Evolutionary conservation across 2,329 filamentous ascomycete genomes (phyloP).

Genomic region (Mycosphaerella arachidis): DNA sequence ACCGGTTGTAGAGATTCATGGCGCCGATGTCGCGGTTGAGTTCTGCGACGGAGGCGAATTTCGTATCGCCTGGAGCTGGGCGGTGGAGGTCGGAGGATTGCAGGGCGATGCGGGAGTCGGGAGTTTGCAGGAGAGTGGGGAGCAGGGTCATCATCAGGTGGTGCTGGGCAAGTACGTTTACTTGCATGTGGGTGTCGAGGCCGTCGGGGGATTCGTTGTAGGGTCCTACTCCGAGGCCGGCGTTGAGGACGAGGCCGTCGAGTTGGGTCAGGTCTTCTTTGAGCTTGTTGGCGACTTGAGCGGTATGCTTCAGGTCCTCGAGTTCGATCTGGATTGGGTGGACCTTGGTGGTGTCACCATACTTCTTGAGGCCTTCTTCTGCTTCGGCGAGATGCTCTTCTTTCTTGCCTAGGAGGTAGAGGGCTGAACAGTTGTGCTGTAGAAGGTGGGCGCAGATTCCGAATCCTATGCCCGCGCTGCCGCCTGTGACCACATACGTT

Average conservation of each 20-base stretch:
- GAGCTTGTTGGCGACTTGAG: constrained; percentile 42
- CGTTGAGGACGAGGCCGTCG: constrained; percentile 42
- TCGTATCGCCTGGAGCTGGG: constrained; percentile 34
- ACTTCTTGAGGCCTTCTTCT: constrained; percentile 42
- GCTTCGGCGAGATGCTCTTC: constrained; percentile 42
- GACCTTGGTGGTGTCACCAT: constrained; percentile 42
- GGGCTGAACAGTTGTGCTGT: constrained; percentile 45
- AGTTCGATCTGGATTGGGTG: constrained; percentile 41
- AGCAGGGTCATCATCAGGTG: constrained; percentile 41
- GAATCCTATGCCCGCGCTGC: constrained; percentile 32
- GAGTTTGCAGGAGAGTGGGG: constrained; percentile 38
- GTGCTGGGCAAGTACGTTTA: constrained; percentile 33
- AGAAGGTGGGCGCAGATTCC: constrained; percentile 52
- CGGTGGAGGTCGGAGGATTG: constrained; percentile 50
- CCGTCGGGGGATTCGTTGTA: constrained; percentile 48
- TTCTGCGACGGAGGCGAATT: constrained; percentile 44
- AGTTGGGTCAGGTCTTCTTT: constrained; percentile 39
- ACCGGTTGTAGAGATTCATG: constrained; percentile 46
- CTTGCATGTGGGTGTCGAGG: constrained; percentile 31
- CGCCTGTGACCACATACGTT: constrained; percentile 43
- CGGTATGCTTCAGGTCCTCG: constrained; percentile 28
- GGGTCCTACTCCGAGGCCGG: constrained; percentile 35
- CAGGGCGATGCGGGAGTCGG: constrained; percentile 46
- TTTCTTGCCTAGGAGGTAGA: constrained; percentile 49
- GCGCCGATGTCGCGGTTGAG: constrained; percentile 49